Evolutionary conservation across 305 asterid species (phyloP), one percentile per base, ranked within the genome.

Genomic region (Fraxinus xanthoxyloides): DNA sequence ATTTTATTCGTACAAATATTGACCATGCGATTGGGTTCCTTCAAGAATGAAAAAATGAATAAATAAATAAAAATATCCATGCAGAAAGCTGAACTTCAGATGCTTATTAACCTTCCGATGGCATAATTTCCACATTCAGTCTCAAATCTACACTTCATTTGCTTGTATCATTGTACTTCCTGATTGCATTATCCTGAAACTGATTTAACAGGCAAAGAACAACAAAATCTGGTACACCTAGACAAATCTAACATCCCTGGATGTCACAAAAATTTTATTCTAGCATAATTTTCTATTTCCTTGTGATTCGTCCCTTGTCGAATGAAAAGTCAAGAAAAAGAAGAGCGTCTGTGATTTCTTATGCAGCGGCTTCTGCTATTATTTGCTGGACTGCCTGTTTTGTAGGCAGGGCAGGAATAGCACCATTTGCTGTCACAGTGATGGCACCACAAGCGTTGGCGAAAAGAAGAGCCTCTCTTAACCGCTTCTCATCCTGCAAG

Each of bases 391-490:
- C 89, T n/a, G 84, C 95, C 36, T 90, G 92, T 84, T 79, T 89
- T 8, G 98, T 92, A 15, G 98, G 99, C 31, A 96, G 84, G 21
- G 98, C 97, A 0, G 99, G 99, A 56, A 96, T 96, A 0, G 98
- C 98, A 2, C 99, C 99, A 5, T 85, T 89, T 85, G 89, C 86
- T 17, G 97, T 96, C 67, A 94, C 98, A 0, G 98, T 92, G 77
- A 96, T 85, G 82, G 97, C 99, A 21, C 98, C 99, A 76, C 97
- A 91, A 46, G 93, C 97, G 82, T 93, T 93, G 1, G 98, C 97
- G 54, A 93, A 96, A 75, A 82, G 72, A n/a, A 95, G 90, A 75
- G 97, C 95, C 82, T 89, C 91, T 78, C 92, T 89, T 86, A 95
- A 77, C 51, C 84, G 84, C 73, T 78, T 78, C 86, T 95, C 98